phyloP scores from a whole-genome alignment of 257 asterid genomes.

The Scutellaria barbata region DNA sequence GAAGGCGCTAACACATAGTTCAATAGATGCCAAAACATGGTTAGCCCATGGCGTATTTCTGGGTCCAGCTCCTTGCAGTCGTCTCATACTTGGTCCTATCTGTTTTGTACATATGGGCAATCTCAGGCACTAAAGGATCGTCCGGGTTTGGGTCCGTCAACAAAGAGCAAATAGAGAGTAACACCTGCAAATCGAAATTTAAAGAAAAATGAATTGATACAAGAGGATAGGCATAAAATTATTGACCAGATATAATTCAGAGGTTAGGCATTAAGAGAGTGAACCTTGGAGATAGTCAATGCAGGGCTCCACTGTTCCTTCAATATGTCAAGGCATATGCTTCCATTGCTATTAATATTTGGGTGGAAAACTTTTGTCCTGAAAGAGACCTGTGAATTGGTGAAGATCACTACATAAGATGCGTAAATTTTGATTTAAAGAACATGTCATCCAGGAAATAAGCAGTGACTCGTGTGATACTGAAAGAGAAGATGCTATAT shows the following conservation, averaged over 20 bases:
- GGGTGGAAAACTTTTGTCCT: conserved; percentile 51
- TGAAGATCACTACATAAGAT: conserved; percentile 6
- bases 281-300: conserved; percentile 48
- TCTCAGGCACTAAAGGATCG: conserved; percentile 55
- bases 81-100: conserved; percentile 51
- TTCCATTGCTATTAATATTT: conserved; percentile 50
- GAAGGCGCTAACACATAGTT: conserved; percentile 14
- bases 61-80: conserved; percentile 57
- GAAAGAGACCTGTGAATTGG: conserved; percentile 43
- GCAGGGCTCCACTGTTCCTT: conserved; percentile 54
- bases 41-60: conserved; percentile 56
- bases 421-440: not conserved
- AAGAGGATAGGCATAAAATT: not conserved
- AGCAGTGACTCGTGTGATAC: conserved; percentile 5
- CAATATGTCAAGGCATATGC: conserved; percentile 54
- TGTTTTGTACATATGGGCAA: conserved; percentile 54
- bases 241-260: not conserved
- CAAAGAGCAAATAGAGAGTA: conserved; percentile 54
- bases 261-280: not conserved
- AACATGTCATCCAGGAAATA: not conserved
- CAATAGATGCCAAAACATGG: conserved; percentile 21
- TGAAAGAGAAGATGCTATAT: not conserved
- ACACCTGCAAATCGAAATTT: conserved; percentile 38
- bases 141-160: conserved; percentile 59
- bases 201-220: not conserved